A percentile compares a stretch with the other conserved stretches of the same genome.
phyloP scores from a whole-genome alignment of 495 filamentous ascomycete species.

The Opeltia flavorubescens region DNA sequence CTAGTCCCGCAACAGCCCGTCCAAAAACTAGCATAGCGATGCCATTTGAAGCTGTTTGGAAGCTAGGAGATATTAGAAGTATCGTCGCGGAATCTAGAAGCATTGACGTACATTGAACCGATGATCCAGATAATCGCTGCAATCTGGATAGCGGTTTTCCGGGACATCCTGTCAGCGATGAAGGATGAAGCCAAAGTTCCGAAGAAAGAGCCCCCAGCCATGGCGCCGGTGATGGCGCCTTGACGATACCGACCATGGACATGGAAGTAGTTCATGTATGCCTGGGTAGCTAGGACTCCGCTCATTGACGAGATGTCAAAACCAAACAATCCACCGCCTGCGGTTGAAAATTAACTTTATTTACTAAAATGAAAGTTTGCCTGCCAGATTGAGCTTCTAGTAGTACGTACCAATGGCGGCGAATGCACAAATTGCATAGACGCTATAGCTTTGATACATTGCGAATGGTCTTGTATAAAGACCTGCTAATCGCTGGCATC shows the following conservation, averaged over 20 bases:
- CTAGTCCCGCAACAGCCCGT: conserved; percentile 53
- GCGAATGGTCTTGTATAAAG: neutral
- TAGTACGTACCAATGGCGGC: conserved; percentile 44
- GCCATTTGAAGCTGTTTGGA: conserved; percentile 46
- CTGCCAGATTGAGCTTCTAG: neutral
- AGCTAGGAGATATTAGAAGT: conserved; percentile 14
- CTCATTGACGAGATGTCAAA: conserved; percentile 11
- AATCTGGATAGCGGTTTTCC: conserved; percentile 55
- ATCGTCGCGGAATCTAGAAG: neutral
- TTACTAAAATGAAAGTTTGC: neutral
- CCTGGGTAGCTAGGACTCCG: conserved; percentile 6
- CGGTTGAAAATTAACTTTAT: neutral
- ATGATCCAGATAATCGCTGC: conserved; percentile 60
- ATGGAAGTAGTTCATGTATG: conserved; percentile 14
- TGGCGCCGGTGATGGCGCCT: conserved; percentile 55
- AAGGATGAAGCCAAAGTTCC: conserved; percentile 50
- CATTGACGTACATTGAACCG: conserved; percentile 39
- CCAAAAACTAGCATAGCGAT: conserved; percentile 50
- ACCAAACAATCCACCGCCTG: conserved; percentile 7
- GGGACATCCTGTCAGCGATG: conserved; percentile 51
- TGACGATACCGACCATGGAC: conserved; percentile 6
- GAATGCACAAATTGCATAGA: conserved; percentile 49
- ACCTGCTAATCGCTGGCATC: neutral
- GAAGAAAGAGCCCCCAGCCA: conserved; percentile 58
- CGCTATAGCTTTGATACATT: conserved; percentile 30